These are phyloP conservation scores for Chlorella sp. DNA, from an alignment of 139 green algal genomes.

Conservation along the genomic window DNA sequence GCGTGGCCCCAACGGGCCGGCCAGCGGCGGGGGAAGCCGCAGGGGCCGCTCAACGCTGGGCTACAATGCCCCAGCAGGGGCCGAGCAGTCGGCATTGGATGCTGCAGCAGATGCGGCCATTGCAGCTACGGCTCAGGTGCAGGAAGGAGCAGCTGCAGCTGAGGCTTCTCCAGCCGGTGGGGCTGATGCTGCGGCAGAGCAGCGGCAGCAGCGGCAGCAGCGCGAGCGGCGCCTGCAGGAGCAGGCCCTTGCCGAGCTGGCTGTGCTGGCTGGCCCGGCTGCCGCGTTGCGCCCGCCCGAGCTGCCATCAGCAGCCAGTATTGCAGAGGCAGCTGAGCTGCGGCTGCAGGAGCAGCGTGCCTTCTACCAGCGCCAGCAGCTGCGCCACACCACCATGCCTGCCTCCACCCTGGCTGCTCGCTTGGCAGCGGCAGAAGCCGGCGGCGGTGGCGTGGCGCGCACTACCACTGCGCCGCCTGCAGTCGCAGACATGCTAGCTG, in stretches of 20 bases:
- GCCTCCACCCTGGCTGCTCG: neutral
- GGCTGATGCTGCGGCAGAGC: neutral
- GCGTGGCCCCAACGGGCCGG: neutral
- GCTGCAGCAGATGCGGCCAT: neutral
- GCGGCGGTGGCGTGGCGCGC: neutral
- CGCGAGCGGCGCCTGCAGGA: constrained; percentile 30
- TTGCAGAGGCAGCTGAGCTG: neutral
- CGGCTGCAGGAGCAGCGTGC: constrained; percentile 9
- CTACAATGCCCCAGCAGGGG: neutral
- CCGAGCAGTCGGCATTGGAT: neutral
- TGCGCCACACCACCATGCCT: neutral
- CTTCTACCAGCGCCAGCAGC: neutral
- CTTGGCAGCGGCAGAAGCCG: neutral
- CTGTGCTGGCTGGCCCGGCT: constrained; percentile 15
- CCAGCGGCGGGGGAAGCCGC: neutral
- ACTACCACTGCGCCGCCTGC: constrained; percentile 9
- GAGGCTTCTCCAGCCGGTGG: neutral
- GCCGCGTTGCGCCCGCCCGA: constrained; percentile 1
- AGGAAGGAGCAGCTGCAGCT: neutral
- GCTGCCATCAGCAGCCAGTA: constrained; percentile 12
- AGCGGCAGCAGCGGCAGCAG: neutral
- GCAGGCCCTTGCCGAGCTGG: constrained; percentile 26
- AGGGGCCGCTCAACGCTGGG: neutral
- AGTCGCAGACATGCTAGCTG: neutral
- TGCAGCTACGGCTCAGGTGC: neutral